Conservation (phyloP, 2,329 filamentous ascomycete species). For the Penicillium sp. region DNA sequence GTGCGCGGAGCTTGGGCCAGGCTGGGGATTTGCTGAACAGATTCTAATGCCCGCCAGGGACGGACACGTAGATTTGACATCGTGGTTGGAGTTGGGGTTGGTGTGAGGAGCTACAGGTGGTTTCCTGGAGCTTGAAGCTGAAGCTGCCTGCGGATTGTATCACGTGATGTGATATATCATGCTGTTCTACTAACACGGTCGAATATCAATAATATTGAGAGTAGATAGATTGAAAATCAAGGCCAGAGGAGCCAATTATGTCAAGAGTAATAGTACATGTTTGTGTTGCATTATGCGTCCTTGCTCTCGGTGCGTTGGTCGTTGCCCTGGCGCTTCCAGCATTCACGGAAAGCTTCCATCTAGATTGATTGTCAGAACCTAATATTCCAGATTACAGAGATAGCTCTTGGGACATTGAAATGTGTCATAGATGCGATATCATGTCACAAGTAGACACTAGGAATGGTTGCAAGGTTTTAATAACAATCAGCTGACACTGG, state of each 20-base stretch:
- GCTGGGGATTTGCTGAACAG: constrained; percentile 13
- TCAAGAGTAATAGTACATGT: background rate
- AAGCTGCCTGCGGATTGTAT: background rate
- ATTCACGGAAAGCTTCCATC: constrained; percentile 88
- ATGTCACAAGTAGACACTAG: background rate
- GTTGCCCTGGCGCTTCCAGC: constrained; percentile 90
- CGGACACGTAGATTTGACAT: constrained; percentile 27
- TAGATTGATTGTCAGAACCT: constrained; percentile 38
- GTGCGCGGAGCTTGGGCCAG: constrained; percentile 14
- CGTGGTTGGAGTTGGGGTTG: constrained; percentile 3
- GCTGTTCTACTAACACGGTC: background rate
- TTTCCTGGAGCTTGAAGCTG: background rate
- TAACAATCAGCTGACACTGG: background rate
- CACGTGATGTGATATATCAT: background rate
- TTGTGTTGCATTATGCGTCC: constrained; percentile 52
- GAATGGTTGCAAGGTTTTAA: background rate
- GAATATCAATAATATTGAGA: background rate
- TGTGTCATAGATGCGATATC: background rate
- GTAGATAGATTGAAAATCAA: background rate
- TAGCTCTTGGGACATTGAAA: background rate
- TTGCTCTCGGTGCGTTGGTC: constrained; percentile 77
- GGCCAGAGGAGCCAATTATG: background rate
- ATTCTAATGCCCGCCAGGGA: constrained; percentile 20
- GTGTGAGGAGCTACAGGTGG: background rate
- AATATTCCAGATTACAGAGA: background rate